These are phyloP conservation scores for Geosmithia putterillii DNA, from an alignment of 2,329 filamentous ascomycete genomes.

Conservation along the genomic window DNA sequence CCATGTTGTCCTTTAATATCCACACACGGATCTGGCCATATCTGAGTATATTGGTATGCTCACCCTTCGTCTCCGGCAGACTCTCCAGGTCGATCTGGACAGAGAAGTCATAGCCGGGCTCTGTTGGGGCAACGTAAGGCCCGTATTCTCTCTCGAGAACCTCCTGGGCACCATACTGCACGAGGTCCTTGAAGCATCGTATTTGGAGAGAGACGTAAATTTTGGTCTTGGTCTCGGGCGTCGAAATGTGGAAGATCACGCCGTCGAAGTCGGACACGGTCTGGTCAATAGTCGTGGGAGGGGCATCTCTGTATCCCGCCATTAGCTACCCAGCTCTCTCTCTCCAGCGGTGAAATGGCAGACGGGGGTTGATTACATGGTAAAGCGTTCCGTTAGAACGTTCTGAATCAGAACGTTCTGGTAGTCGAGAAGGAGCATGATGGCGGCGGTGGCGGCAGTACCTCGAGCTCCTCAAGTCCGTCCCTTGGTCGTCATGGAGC, in stretches of 20 bases:
- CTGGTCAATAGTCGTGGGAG: conserved; percentile 87
- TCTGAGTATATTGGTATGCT: background rate
- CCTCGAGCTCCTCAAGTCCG: background rate
- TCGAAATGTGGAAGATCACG: conserved; percentile 97
- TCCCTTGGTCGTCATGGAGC: conserved; percentile 13
- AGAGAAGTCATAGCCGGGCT: conserved; percentile 93
- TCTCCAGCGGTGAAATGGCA: background rate
- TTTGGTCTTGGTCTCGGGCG: conserved; percentile 83
- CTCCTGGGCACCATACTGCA: conserved; percentile 83
- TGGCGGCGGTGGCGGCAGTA: conserved; percentile 20
- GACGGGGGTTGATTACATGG: conserved; percentile 46
- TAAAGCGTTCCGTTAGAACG: conserved; percentile 88
- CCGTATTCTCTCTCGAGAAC: conserved; percentile 94
- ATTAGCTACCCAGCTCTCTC: conserved; percentile 16
- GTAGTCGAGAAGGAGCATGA: conserved; percentile 91
- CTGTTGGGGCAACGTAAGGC: conserved; percentile 74
- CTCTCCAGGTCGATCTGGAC: conserved; percentile 80
- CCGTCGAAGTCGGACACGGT: conserved; percentile 98
- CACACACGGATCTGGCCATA: too few species aligned
- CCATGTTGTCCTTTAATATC: too few species aligned
- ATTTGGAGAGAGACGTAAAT: conserved; percentile 92
- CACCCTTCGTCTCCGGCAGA: conserved; percentile 69
- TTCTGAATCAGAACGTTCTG: conserved; percentile 98
- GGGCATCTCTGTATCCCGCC: conserved; percentile 44
- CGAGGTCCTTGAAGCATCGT: conserved; percentile 85